A percentile compares a stretch with the other conserved stretches of the same genome.
phyloP scores from a whole-genome alignment of 805 yeast species.

The Nakazawaea anatomiae region DNA sequence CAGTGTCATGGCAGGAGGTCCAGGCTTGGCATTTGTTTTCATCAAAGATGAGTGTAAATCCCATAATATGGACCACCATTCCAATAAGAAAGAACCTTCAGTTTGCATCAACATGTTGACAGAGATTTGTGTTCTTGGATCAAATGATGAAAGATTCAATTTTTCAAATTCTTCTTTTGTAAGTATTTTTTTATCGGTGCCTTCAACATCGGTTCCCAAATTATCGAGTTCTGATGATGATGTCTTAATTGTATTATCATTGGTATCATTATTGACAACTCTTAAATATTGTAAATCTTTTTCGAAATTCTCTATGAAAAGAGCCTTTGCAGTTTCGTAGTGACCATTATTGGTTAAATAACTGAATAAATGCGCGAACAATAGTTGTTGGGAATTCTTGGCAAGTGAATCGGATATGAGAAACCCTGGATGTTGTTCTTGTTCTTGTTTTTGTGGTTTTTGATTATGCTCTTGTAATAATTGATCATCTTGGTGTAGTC shows the following conservation, averaged over 20 bases:
- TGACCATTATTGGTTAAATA: slow-evolving; percentile 41
- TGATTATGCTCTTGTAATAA: not conserved
- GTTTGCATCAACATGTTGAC: slow-evolving; percentile 36
- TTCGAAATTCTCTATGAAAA: slow-evolving; percentile 21
- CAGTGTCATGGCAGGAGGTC: slow-evolving; percentile 3
- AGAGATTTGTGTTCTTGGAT: slow-evolving; percentile 13
- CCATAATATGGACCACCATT: slow-evolving; percentile 55
- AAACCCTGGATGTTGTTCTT: not conserved
- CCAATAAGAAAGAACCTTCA: slow-evolving; percentile 41
- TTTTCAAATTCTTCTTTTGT: slow-evolving; percentile 1
- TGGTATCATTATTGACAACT: slow-evolving; percentile 8
- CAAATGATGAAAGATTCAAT: not conserved
- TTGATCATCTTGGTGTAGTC: no score
- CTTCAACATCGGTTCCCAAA: slow-evolving; percentile 13
- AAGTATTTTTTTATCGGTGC: slow-evolving; percentile 6
- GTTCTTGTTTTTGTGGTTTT: not conserved
- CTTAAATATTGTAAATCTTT: slow-evolving; percentile 5
- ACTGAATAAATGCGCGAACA: slow-evolving; percentile 47
- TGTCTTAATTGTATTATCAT: not conserved
- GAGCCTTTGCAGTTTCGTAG: slow-evolving; percentile 42
- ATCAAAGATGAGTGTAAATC: slow-evolving; percentile 39
- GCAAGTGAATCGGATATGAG: slow-evolving; percentile 35
- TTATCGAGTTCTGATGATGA: slow-evolving; percentile 8
- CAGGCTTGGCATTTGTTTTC: slow-evolving; percentile 9
- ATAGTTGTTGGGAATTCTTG: slow-evolving; percentile 40